Base-by-base conservation (phyloP, 768 basidiomycete species). In the Tulasnella sp. region DNA sequence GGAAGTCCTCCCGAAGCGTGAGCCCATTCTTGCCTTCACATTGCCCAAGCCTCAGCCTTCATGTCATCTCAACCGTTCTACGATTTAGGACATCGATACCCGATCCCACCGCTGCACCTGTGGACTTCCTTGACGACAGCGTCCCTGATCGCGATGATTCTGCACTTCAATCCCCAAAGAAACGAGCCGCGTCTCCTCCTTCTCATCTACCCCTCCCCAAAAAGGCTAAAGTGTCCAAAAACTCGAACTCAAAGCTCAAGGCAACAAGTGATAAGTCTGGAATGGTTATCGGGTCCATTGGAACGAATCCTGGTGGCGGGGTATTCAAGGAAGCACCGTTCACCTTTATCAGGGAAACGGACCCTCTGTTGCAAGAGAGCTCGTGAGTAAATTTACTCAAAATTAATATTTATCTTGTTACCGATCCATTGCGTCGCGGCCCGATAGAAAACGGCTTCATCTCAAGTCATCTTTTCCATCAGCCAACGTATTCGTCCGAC, bases 301-400 rank as follows among this genome's bases (percentile, higher is more conserved):
- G 37, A 55, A 48, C 75, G 71, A 48, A 51, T 18, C 70, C 70
- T 7, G 71, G 44, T 77, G 37, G 32, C 13, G 61, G 29, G 20
- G 84, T 84, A 16, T 96, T 93, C 87, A 95, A 92, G 82, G 96
- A 99, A 83, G 94, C 93, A 83, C 96, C 96, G 0, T 98, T 93
- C 83, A 94, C 92, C 0, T 96, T 92, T 85, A 85, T 98, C 40
- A 82, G 89, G 1, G 86, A 90, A 2, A 86, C 90, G 78, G 92
- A 98, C 82, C 90, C 90, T 6, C 88, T 91, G 74, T 86, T 98
- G 67, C 81, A 86, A 76, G 86, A 87, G 20, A 94, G 93, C 89
- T 87, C 92, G 95, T 95, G 83, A 83, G 91, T 85, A 57, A 35
- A 75, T 23, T 32, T 26, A 26, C 46, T 78, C n/a, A 29, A 26